Conservation (phyloP, 371 early-diverging fungal species). For the Polyrhizophydium stewartii region DNA sequence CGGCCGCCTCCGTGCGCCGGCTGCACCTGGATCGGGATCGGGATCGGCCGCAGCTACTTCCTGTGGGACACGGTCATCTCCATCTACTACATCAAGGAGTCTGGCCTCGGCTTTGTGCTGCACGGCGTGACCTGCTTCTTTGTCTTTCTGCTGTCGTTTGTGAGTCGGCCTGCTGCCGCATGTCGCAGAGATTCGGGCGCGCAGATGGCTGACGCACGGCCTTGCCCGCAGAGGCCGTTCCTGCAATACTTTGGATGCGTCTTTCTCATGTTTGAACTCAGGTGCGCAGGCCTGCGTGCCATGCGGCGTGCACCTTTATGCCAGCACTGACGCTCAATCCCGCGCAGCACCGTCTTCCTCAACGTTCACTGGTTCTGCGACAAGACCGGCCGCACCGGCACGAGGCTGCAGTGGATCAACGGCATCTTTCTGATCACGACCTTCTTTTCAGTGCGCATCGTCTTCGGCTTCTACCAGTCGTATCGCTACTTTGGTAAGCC, state of each 20-base stretch:
- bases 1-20: neutral
- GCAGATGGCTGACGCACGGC: neutral
- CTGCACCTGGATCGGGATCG: conserved; percentile 4
- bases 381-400: conserved; percentile 47
- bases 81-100: conserved; percentile 60
- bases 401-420: conserved; percentile 71
- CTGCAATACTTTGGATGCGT: conserved; percentile 81
- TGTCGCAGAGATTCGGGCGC: neutral
- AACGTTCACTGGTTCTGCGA: conserved; percentile 90
- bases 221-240: conserved; percentile 63
- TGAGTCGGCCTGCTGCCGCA: conserved; percentile 34
- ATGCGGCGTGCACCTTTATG: neutral
- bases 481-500: conserved; percentile 52
- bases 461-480: conserved; percentile 75
- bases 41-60: conserved; percentile 68
- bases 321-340: neutral
- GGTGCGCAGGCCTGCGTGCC: neutral
- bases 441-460: conserved; percentile 75
- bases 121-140: conserved; percentile 78
- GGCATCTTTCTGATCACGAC: conserved; percentile 65
- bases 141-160: conserved; percentile 69
- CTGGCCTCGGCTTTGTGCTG: conserved; percentile 76
- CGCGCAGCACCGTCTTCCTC: conserved; percentile 75
- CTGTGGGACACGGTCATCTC: conserved; percentile 81
- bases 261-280: conserved; percentile 84